Conservation (phyloP, 2,329 filamentous ascomycete species). For the Chaetomium olivaceum region DNA sequence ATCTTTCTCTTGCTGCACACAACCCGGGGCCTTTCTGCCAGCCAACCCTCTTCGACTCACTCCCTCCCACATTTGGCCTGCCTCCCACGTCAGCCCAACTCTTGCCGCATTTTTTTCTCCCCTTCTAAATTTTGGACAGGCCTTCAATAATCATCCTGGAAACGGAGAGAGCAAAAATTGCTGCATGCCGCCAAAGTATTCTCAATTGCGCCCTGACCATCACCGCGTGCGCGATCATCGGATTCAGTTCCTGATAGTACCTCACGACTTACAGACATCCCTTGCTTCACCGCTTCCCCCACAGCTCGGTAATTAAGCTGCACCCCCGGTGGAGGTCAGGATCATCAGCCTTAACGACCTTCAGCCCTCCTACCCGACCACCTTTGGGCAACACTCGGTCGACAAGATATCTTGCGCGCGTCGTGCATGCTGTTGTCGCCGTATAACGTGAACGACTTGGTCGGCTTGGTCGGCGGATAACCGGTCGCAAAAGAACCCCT, state of each 20-base stretch:
- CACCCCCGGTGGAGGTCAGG: slow-evolving; percentile 24
- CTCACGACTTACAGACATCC: slow-evolving; percentile 15
- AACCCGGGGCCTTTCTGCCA: slow-evolving; percentile 15
- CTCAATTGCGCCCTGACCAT: slow-evolving; percentile 10
- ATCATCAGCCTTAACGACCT: slow-evolving; percentile 16
- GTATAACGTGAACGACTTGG: neutral
- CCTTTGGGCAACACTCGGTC: neutral
- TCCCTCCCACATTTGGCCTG: slow-evolving; percentile 26
- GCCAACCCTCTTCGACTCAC: slow-evolving; percentile 27
- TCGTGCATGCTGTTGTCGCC: neutral
- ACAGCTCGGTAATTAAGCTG: slow-evolving; percentile 21
- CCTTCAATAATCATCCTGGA: slow-evolving; percentile 1
- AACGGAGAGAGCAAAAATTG: neutral
- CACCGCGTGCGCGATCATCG: slow-evolving; percentile 14
- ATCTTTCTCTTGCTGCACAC: slow-evolving; percentile 28
- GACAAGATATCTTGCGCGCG: neutral
- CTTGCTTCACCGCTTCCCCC: slow-evolving; percentile 26
- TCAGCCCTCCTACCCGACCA: neutral
- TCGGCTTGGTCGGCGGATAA: slow-evolving; percentile 13
- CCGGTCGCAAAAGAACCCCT: neutral
- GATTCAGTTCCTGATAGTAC: slow-evolving; percentile 14
- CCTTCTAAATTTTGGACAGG: slow-evolving; percentile 1
- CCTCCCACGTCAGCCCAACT: slow-evolving; percentile 27
- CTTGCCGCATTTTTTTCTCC: slow-evolving; percentile 18
- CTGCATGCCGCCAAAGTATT: slow-evolving; percentile 8